These are phyloP conservation scores for Boletellus ananas DNA, from an alignment of 768 basidiomycete genomes.

Conservation along the genomic window DNA sequence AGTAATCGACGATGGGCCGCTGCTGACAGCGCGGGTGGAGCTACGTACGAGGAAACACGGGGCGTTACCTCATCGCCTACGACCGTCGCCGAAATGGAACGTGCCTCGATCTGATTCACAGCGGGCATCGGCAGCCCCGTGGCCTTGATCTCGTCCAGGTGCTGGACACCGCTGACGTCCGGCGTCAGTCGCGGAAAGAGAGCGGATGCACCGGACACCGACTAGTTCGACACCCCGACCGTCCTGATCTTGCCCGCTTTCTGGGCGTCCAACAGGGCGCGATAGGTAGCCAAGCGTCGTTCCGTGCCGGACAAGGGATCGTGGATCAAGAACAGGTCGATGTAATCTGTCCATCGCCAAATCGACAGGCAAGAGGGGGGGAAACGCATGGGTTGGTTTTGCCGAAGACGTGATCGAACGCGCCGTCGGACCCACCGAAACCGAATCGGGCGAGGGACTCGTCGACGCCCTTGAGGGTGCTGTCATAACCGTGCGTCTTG, in stretches of 20 bases:
- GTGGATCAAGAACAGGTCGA: constrained; percentile 79
- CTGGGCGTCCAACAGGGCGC: constrained; percentile 61
- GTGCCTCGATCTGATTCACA: constrained; percentile 81
- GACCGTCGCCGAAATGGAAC: constrained; percentile 6
- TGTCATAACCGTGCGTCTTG: constrained; percentile 60
- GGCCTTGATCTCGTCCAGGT: constrained; percentile 68
- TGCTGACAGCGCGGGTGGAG: constrained; percentile 84
- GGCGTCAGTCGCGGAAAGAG: background rate
- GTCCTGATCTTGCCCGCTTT: constrained; percentile 60
- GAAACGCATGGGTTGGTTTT: background rate
- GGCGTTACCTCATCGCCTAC: constrained; percentile 4
- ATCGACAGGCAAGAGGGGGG: too few relatives aligned
- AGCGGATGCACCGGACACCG: constrained; percentile 18
- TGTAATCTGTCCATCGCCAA: constrained; percentile 40
- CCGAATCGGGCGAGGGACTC: constrained; percentile 55
- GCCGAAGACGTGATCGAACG: background rate
- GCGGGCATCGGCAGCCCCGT: constrained; percentile 62
- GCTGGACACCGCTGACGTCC: constrained; percentile 57
- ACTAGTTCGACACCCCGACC: constrained; percentile 88
- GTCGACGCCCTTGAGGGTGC: constrained; percentile 54
- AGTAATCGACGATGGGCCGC: constrained; percentile 72
- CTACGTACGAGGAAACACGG: constrained; percentile 34
- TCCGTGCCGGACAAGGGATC: constrained; percentile 62
- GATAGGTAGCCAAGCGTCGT: constrained; percentile 67
- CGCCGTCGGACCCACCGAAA: constrained; percentile 42